Evolutionary conservation across 345 rosid species (phyloP).

Genomic region (Clausena lansium): DNA sequence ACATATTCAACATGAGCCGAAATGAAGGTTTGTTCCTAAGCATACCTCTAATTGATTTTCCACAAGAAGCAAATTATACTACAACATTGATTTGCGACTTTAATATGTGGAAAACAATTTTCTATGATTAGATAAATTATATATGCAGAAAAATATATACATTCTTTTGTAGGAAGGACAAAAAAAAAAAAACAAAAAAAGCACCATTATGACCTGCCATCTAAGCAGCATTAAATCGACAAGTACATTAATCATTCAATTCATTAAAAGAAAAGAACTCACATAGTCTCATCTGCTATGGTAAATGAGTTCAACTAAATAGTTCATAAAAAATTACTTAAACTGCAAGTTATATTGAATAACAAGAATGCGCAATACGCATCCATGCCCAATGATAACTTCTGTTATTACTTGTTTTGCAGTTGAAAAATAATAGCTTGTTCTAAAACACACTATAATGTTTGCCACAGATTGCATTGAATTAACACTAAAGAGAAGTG

Average conservation of each 20-base stretch:
- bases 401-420: not conserved
- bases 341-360: not conserved
- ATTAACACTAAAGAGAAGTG: not conserved
- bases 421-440: not conserved
- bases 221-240: not conserved
- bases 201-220: not conserved
- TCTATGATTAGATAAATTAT: not conserved
- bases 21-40: constrained; percentile 7
- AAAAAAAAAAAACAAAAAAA: too few relatives aligned
- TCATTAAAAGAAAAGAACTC: not conserved
- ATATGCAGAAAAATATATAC: too few relatives aligned
- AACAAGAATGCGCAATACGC: not conserved
- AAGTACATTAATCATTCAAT: not conserved
- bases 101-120: not conserved
- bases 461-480: constrained; percentile 6
- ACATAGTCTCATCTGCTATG: too few relatives aligned
- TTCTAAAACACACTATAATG: not conserved
- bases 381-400: not conserved
- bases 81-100: not conserved
- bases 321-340: not conserved
- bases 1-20: not conserved
- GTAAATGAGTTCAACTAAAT: not conserved
- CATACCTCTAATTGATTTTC: not conserved
- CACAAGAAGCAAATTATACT: not conserved
- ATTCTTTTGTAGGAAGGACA: too few relatives aligned